A percentile compares a stretch with the other conserved stretches of the same genome.
Evolutionary conservation across 306 rosid species (phyloP).

Genomic region (Acacia confusa): DNA sequence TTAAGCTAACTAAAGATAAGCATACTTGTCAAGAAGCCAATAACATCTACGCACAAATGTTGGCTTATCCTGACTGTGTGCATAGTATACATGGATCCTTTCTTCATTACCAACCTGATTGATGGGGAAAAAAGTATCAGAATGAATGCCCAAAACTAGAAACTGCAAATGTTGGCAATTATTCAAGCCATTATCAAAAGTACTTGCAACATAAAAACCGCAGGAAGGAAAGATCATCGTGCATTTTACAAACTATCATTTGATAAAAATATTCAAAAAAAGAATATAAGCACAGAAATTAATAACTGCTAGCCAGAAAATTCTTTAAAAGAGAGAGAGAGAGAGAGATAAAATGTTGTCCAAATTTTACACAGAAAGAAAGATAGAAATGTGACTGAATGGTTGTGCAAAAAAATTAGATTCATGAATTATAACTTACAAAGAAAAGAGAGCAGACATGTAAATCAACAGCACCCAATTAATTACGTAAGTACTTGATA

Average conservation of each 20-base stretch:
- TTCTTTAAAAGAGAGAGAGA: neutral
- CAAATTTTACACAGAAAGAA: slow-evolving; percentile 21
- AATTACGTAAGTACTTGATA: slow-evolving; percentile 1
- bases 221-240: slow-evolving; percentile 24
- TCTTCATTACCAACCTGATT: slow-evolving; percentile 90
- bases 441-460: slow-evolving; percentile 3
- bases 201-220: slow-evolving; percentile 17
- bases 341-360: neutral
- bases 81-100: slow-evolving; percentile 96
- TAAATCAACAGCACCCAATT: slow-evolving; percentile 8
- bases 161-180: neutral
- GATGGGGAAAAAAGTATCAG: slow-evolving; percentile 21
- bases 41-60: slow-evolving; percentile 92
- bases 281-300: slow-evolving; percentile 13
- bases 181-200: slow-evolving; percentile 23
- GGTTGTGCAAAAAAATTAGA: neutral
- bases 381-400: slow-evolving; percentile 6
- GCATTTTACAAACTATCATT: slow-evolving; percentile 14
- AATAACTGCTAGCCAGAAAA: neutral
- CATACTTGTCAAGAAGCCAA: slow-evolving; percentile 99
- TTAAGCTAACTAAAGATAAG: slow-evolving; percentile 29
- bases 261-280: neutral
- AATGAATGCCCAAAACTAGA: slow-evolving; percentile 24
- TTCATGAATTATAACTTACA: neutral
- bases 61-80: slow-evolving; percentile 79